Evolutionary conservation across 805 yeast species (phyloP), one percentile per base, ranked within the genome.

Genomic region (Starmerella vaccinii): DNA sequence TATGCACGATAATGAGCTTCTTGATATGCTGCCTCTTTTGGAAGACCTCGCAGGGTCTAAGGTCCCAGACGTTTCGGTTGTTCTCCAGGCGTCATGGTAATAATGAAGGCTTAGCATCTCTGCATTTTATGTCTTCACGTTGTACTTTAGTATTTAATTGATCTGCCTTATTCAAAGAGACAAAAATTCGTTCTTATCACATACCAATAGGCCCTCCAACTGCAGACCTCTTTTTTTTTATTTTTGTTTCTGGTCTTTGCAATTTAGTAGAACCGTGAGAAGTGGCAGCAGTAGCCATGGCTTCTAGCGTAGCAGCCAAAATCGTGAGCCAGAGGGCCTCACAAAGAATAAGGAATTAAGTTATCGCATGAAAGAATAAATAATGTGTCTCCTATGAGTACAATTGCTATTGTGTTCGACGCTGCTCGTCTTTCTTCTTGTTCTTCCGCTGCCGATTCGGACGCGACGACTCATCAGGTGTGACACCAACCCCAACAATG

Each of bases 1-100:
- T 68, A 80, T 92, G 26, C 98, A 92, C 66, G 99, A 92, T 67
- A 89, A 89, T 65, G 99, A 92, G 72, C 74, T 92, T 61, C 68
- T 85, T 55, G 99, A 92, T 68, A 78, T 92, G 67, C 70, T 92
- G 49, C 98, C 97, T 13, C 80, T 92, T 53, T 73, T 92, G 59
- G 86, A 87, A 65, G 97, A 92, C 65, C 69, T 92, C 50, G 78
- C 96, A 6, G 69, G 74, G 56, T 64, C 73, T 10, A 74, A 73
- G 42, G 96, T 92, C 49, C 82, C 81, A 56, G 95, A 92, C 67
- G 94, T 92, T 32, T 80, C 88, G 33, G 67, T 81, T 57, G 90
- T 90, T 42, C 75, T 92, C 10, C 40, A 39, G 26, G 29, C 46
- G 18, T 49, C 51, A 13, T 52, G 59, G 58, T 50, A 22, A 29